Conservation (phyloP, 768 basidiomycete species). For the Kwoniella heveanensis region DNA sequence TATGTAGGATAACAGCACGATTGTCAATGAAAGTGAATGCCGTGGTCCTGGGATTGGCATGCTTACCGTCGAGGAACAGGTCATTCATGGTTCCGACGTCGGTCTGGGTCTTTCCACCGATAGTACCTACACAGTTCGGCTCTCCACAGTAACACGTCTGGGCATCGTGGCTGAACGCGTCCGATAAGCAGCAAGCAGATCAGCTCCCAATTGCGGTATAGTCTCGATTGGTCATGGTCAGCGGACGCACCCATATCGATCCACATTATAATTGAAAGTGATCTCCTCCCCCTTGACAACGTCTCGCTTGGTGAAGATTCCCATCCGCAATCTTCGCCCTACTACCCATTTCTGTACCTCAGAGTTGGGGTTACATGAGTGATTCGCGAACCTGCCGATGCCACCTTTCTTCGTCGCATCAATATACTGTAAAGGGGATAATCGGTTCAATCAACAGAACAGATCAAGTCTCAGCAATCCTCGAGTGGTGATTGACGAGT, state of each 20-base stretch:
- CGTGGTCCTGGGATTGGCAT: too few relatives aligned
- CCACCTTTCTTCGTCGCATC: constrained; percentile 97
- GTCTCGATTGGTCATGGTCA: too few relatives aligned
- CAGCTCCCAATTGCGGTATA: too few relatives aligned
- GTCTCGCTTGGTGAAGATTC: constrained; percentile 81
- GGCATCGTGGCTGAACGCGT: constrained; percentile 76
- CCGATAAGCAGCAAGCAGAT: too few relatives aligned
- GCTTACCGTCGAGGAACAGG: constrained; percentile 82
- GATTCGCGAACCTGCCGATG: constrained; percentile 95
- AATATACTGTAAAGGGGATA: constrained; percentile 69
- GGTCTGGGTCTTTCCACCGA: constrained; percentile 98
- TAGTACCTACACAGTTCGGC: constrained; percentile 88
- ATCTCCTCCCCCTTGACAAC: constrained; percentile 81
- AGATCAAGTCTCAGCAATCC: too few relatives aligned
- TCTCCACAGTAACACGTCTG: constrained; percentile 96
- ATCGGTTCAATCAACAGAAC: not conserved
- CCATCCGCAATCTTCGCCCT: constrained; percentile 87
- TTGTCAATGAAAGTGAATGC: too few relatives aligned
- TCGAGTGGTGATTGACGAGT: too few relatives aligned
- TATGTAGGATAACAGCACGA: constrained; percentile 56
- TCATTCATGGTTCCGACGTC: constrained; percentile 94
- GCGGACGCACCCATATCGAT: constrained; percentile 87
- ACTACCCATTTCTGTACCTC: constrained; percentile 98
- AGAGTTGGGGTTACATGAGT: constrained; percentile 96
- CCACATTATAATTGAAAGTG: constrained; percentile 99